A percentile compares a stretch with the other conserved stretches of the same genome.
phyloP scores from a whole-genome alignment of 176 grass and related monocot species.

The Zoysia pacifica region DNA sequence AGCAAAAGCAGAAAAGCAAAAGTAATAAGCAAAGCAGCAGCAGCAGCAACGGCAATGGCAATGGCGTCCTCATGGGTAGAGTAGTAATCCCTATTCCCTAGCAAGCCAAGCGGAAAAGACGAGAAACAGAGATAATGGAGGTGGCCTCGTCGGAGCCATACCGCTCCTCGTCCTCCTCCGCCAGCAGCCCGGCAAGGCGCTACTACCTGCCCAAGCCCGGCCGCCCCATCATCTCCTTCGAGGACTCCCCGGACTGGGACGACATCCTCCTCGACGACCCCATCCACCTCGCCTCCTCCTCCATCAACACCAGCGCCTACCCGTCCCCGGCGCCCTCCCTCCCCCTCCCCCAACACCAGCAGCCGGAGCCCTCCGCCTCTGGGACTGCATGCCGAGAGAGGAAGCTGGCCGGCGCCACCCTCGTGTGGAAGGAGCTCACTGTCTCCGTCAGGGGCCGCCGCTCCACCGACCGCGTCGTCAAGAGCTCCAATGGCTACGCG shows the following conservation, averaged over 20 bases:
- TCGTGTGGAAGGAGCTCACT: constrained; percentile 92
- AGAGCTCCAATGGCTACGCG: constrained; percentile 86
- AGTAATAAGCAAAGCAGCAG: neutral
- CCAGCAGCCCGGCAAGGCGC: constrained; percentile 56
- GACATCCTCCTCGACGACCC: constrained; percentile 66
- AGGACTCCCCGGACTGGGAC: constrained; percentile 98
- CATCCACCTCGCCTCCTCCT: constrained; percentile 49
- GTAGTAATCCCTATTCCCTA: too few species aligned
- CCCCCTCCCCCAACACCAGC: neutral
- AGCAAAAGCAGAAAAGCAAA: constrained; percentile 4
- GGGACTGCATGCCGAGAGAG: constrained; percentile 42
- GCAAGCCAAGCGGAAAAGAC: neutral
- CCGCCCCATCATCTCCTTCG: constrained; percentile 82
- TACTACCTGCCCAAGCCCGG: constrained; percentile 78
- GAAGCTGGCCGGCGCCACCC: constrained; percentile 75
- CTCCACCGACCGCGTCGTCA: constrained; percentile 67
- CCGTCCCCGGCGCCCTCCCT: constrained; percentile 58
- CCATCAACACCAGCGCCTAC: constrained; percentile 61
- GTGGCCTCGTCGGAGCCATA: constrained; percentile 66
- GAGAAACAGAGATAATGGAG: constrained; percentile 23
- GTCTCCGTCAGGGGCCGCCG: constrained; percentile 52
- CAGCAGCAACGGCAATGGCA: neutral
- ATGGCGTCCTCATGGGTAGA: too few species aligned
- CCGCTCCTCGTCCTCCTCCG: constrained; percentile 80
- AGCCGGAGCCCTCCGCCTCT: constrained; percentile 7